phyloP scores from a whole-genome alignment of 2,329 filamentous ascomycete species.

The Laburnicola sp. region DNA sequence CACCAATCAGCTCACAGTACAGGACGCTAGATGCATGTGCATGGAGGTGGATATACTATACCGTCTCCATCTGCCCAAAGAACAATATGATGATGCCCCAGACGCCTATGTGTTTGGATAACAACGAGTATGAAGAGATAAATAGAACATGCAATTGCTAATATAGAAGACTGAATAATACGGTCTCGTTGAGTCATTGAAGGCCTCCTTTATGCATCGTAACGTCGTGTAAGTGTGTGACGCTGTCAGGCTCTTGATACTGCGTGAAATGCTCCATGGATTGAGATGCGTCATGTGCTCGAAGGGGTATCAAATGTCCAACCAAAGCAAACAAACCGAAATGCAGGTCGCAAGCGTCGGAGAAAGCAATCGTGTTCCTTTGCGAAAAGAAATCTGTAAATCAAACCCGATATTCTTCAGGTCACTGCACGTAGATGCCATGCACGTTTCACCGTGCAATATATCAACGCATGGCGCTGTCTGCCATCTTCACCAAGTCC shows the following conservation, averaged over 20 bases:
- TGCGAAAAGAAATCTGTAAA: neutral
- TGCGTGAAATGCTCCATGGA: neutral
- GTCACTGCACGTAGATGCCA: neutral
- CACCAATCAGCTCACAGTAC: too few relatives aligned
- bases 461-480: neutral
- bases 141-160: too few relatives aligned
- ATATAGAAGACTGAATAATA: too few relatives aligned
- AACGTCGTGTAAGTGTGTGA: neutral
- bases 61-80: too few relatives aligned
- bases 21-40: too few relatives aligned
- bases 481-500: constrained; percentile 5
- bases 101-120: too few relatives aligned
- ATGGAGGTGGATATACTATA: too few relatives aligned
- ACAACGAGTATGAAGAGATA: too few relatives aligned
- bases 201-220: constrained; percentile 11
- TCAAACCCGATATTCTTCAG: neutral
- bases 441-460: constrained; percentile 21
- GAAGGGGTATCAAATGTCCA: constrained; percentile 40
- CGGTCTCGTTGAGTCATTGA: neutral
- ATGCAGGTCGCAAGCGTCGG: neutral
- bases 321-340: constrained; percentile 19
- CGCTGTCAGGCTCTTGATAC: neutral
- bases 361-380: neutral
- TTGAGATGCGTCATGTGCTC: constrained; percentile 9
- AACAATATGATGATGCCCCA: too few relatives aligned